Evolutionary conservation across 2,329 filamentous ascomycete species (phyloP), one percentile per base, ranked within the genome.

Genomic region (Aspergillus ustus): DNA sequence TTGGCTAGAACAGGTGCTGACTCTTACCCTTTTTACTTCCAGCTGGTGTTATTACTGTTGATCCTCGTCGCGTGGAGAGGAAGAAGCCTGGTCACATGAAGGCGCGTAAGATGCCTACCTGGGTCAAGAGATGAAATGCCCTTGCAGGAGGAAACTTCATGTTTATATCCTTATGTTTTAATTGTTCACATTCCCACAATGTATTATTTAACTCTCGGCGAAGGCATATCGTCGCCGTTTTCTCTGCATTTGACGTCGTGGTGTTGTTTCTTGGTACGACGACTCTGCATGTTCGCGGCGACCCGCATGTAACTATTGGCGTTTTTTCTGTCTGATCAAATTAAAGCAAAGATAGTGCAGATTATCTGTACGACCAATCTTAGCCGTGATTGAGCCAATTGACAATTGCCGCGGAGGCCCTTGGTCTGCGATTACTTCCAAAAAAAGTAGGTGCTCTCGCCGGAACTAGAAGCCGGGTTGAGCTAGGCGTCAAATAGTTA

Each of bases 51-150:
- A 87, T 99, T 66, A 96, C 93, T 56, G 90, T 94, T 74, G 94
- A 99, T 82, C 87, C 89, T 61, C 92, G 94, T 81, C 89, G 85
- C 73, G 96, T 99, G 69, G 95, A 99, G 82, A 94, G 95, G 78
- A 99, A 99, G 89, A 98, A 99, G 87, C 87, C 92, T 60, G 96
- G 95, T 70, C 92, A 92, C 74, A 80, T 96, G 81, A 99, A 99
- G 86, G 94, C 95, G 61, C 91, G 95, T 81, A 99, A 99, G 88
- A 96, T 91, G 88, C 94, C 94, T 63, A 87, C 95, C 72, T 99
- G 96, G 95, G 93, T 98, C 85, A 98, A 97, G 88, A 83, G 87
- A 77, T 89, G 68, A 78, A 65, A 60, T 29, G 48, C 29, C 25
- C 17, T 45, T 9, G 22, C 46, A 50, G 28, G 44, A 45, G 49